These are phyloP conservation scores for Dictyostelium brefeldianum DNA, from an alignment of 78 protist genomes.

Conservation along the genomic window DNA sequence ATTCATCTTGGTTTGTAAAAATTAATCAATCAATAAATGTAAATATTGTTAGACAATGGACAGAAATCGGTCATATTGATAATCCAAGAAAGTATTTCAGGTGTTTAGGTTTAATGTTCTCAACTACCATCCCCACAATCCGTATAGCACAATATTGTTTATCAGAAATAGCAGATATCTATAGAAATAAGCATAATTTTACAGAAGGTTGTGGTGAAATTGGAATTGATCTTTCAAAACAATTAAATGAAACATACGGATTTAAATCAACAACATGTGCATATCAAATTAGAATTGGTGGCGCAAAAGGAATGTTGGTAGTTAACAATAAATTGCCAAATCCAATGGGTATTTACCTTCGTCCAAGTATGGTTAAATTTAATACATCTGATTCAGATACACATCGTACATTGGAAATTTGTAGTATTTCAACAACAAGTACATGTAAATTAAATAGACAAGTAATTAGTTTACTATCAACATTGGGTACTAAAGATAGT, in stretches of 20 bases:
- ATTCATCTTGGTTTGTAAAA: background rate
- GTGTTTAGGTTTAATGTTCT: conserved; percentile 20
- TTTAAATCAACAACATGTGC: conserved; percentile 21
- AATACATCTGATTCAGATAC: background rate
- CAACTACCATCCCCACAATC: conserved; percentile 8
- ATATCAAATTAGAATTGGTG: conserved; percentile 74
- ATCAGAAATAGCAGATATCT: background rate
- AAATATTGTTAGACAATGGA: background rate
- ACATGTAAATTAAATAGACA: conserved; percentile 71
- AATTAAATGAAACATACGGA: background rate
- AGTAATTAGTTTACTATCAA: conserved; percentile 50
- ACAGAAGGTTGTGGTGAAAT: conserved; percentile 57
- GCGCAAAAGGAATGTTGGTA: conserved; percentile 64
- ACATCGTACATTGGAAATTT: conserved; percentile 44
- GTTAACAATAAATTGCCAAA: background rate
- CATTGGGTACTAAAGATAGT: conserved; percentile 30
- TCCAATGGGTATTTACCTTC: conserved; percentile 16
- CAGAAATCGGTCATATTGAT: background rate
- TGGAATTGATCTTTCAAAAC: background rate
- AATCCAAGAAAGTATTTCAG: conserved; percentile 11
- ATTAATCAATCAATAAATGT: background rate
- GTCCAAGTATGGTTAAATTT: conserved; percentile 68
- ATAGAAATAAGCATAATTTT: background rate
- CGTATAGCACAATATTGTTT: background rate
- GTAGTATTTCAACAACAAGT: background rate